Evolutionary conservation across 805 yeast species (phyloP), one percentile per base, ranked within the genome.

Genomic region (Cyberlindnera saturnus): DNA sequence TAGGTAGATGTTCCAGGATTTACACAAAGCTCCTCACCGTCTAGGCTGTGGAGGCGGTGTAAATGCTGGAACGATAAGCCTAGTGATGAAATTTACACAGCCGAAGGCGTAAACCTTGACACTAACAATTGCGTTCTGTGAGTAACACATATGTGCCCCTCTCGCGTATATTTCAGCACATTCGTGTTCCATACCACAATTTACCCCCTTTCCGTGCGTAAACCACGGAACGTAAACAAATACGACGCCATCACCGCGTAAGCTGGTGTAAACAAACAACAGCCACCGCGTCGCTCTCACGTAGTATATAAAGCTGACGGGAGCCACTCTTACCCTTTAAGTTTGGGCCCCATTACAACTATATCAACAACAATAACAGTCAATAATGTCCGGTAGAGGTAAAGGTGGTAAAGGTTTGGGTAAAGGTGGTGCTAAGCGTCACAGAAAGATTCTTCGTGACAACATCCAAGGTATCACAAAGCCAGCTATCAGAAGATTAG

Each of bases 371-470:
- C 49, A 53, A 50, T 56, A 45, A 55, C 59, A 53, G 50, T 56
- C 40, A 57, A 77, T 55, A 67, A 89, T 89, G 96, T 88, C 96
- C 70, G 96, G 98, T 72, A 90, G 97, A 82, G 99, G 99, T 67
- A 91, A 93, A 88, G 98, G 98, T 69, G 99, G 98, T 69, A 93
- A 93, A 86, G 99, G 99, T 77, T 81, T 93, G 64, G 99, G 99
- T 67, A 93, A 93, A 79, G 98, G 97, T 77, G 99, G 99, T 79
- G 99, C 99, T 65, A 91, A 91, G 84, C 89, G 99, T 76, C 99
- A 91, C 89, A 88, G 98, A 83, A 90, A 90, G 87, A 87, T 91
- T 74, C 80, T 90, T 58, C 90, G 98, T 81, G 99, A 93, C 74
- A 93, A 91, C 91, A 91, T 93, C 61, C 97, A 90, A 77, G 99